Base-by-base conservation (phyloP, 306 rosid genomes). In the Casuarina glauca region DNA sequence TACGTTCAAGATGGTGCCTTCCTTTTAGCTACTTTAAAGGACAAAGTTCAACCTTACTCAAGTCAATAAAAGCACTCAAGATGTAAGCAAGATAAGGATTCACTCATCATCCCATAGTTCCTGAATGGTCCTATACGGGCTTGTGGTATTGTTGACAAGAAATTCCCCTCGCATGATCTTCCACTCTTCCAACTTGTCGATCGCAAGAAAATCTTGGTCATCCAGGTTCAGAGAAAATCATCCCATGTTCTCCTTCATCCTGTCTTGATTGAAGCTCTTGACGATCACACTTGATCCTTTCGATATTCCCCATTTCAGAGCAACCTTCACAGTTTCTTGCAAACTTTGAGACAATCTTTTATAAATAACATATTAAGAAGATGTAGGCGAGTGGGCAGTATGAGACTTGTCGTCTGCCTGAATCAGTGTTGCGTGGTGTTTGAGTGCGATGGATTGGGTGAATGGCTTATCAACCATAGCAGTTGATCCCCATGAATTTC, bases 121-220 rank as follows among this genome's bases (percentile, higher is more conserved):
- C 80, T 86, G 81, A 70, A 90, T 74, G 45, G 97, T 86, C 82
- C 66, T 90, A 81, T 89, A 92, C 5, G 98, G 97, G 73, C 98
- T 92, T 57, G 95, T 94, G 16, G 97, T 94, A 74, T 87, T 70
- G 60, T 94, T 94, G 20, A 89, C 91, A 9, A 87, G 84, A 81
- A 84, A 92, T 70, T 94, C 97, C 39, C 97, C 98, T 84, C 95
- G 92, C 97, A 92, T 81, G 50, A 92, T 92, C 87, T 94, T 94
- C 83, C 82, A 63, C 76, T 90, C 91, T 52, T 90, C 92, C 87
- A 90, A 73, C 70, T 81, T 80, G 36, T 92, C 97, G 61, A 92
- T 89, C 69, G 86, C 85, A 16, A 80, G 16, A 20, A 87, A 73
- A 76, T 92, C 98, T 43, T 85, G 85, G 17, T 76, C 87, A 55